Conservation (phyloP, 139 green algal species). For the Mesotaenium endlicherianum region DNA sequence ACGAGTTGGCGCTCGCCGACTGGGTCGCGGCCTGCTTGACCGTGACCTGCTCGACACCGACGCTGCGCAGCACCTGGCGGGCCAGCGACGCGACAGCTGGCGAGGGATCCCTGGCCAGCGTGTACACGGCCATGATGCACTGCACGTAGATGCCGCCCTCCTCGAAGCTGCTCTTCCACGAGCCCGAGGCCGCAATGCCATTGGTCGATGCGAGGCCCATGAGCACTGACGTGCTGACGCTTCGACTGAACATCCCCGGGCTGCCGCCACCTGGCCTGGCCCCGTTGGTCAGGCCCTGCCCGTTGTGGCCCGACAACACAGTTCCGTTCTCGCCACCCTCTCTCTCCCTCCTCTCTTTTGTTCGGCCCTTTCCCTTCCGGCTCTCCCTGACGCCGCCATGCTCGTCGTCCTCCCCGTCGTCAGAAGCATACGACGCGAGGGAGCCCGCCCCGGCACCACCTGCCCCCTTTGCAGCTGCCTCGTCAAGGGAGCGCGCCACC, state of each 20-base stretch:
- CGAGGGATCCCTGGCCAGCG: conserved; percentile 28
- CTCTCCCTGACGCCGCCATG: not conserved
- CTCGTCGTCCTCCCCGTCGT: conserved; percentile 6
- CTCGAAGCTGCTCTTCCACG: not conserved
- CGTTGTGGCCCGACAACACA: not conserved
- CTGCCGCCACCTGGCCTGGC: no score
- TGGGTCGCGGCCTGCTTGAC: not conserved
- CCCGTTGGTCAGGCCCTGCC: not conserved
- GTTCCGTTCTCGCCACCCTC: not conserved
- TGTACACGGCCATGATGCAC: conserved; percentile 32
- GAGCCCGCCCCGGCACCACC: not conserved
- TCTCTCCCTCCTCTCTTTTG: not conserved
- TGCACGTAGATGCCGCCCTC: conserved; percentile 32
- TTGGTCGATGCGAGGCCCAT: not conserved
- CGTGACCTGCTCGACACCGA: conserved; percentile 13
- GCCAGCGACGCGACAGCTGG: conserved; percentile 14
- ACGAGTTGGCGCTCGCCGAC: not conserved
- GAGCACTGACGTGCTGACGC: not conserved
- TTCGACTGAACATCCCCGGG: no score
- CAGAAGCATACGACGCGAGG: not conserved
- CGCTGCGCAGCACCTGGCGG: not conserved
- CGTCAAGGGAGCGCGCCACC: not conserved
- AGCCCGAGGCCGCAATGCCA: not conserved
- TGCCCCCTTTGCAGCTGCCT: no score
- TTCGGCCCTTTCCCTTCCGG: not conserved